Percentiles rank a stretch among this genome's conserved stretches.
phyloP scores from a whole-genome alignment of 78 protist genomes.

The Dictyostelium citrinum region DNA sequence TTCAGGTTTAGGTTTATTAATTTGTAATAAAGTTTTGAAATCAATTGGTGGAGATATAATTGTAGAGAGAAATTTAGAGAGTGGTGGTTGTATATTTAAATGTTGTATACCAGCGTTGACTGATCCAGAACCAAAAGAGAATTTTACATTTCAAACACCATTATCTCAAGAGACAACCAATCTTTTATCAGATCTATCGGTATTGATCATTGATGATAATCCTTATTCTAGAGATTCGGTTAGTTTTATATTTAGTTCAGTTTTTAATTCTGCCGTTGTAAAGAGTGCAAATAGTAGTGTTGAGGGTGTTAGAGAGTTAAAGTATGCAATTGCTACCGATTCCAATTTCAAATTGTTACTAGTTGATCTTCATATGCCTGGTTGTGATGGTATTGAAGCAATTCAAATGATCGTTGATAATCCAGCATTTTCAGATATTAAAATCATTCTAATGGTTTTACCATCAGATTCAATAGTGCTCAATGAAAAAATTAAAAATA shows the following conservation, averaged over 20 bases:
- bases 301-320: conserved; percentile 49
- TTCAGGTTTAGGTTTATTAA: conserved; percentile 46
- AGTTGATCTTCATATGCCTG: conserved; percentile 59
- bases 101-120: not conserved
- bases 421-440: conserved; percentile 29
- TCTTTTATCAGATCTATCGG: not conserved
- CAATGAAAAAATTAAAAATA: conserved; percentile 1
- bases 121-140: not conserved
- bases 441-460: conserved; percentile 16
- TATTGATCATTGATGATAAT: conserved; percentile 41
- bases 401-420: conserved; percentile 58
- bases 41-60: conserved; percentile 19
- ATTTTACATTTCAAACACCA: not conserved
- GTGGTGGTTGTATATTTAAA: conserved; percentile 12
- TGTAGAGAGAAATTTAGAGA: not conserved
- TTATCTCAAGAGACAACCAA: not conserved
- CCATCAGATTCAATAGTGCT: not conserved
- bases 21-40: conserved; percentile 32
- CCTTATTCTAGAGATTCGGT: not conserved
- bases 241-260: not conserved
- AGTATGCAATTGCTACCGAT: not conserved
- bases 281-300: conserved; percentile 14
- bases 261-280: not conserved
- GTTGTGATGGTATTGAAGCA: conserved; percentile 66
- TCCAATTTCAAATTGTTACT: not conserved